Conservation (phyloP, 2,329 filamentous ascomycete species). For the Thelonectria discophora region DNA sequence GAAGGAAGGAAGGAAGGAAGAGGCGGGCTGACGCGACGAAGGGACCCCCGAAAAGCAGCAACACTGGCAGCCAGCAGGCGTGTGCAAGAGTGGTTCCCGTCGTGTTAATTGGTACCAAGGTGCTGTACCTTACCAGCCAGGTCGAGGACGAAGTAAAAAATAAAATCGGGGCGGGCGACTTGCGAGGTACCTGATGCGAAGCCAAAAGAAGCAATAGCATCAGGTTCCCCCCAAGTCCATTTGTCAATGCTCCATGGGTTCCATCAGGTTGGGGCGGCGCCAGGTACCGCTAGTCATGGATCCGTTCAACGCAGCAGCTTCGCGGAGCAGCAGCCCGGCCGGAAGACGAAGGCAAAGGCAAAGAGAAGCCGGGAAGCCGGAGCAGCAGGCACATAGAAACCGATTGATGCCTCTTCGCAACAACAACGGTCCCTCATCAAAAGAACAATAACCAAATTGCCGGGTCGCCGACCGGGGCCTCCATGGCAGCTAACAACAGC, state of each 20-base stretch:
- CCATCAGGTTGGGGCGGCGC: slow-evolving; percentile 4
- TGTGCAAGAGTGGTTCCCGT: slow-evolving; percentile 18
- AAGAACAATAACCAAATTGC: slow-evolving; percentile 10
- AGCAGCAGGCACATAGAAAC: background rate
- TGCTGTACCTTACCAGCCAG: slow-evolving; percentile 9
- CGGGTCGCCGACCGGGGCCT: slow-evolving; percentile 16
- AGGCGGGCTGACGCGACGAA: slow-evolving; percentile 43
- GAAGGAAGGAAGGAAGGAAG: slow-evolving; percentile 30
- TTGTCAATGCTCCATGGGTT: slow-evolving; percentile 8
- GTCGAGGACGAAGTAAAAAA: slow-evolving; percentile 9
- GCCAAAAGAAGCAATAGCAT: too few relatives aligned
- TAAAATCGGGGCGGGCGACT: slow-evolving; percentile 18
- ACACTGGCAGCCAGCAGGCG: slow-evolving; percentile 28
- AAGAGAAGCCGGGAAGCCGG: background rate
- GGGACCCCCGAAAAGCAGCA: slow-evolving; percentile 42
- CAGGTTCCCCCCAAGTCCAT: slow-evolving; percentile 7
- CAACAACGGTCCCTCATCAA: background rate
- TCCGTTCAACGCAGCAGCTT: slow-evolving; percentile 22
- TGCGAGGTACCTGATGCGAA: background rate
- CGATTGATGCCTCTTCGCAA: background rate
- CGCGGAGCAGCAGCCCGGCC: slow-evolving; percentile 17
- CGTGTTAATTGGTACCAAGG: slow-evolving; percentile 16
- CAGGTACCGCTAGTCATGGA: slow-evolving; percentile 26
- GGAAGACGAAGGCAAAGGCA: background rate
- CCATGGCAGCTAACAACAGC: slow-evolving; percentile 7